Percentiles rank a stretch among this genome's conserved stretches.
Conservation (phyloP, 2,329 filamentous ascomycete genomes). For the Magnaporthiopsis poae region DNA sequence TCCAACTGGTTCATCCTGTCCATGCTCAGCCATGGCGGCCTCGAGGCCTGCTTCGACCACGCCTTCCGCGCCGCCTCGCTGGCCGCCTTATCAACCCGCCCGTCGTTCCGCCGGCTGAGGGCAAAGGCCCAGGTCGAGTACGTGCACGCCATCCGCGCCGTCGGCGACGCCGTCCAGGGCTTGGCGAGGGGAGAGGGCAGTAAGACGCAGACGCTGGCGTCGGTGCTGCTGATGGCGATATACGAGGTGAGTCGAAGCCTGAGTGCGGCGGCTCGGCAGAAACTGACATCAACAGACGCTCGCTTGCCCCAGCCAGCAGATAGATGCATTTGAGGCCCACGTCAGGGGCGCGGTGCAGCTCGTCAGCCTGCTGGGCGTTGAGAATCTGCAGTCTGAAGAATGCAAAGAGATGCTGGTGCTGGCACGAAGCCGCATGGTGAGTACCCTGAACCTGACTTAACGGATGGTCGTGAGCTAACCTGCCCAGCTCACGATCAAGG, state of each 20-base stretch:
- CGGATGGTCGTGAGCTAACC: too few species aligned
- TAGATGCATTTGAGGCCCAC: constrained; percentile 1
- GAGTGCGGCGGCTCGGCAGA: not conserved
- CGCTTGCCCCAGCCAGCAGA: constrained; percentile 4
- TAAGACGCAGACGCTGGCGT: constrained; percentile 2
- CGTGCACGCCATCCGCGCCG: constrained; percentile 5
- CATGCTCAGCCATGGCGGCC: not conserved
- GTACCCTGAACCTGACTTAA: not conserved
- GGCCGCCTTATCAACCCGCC: not conserved
- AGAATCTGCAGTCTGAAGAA: not conserved
- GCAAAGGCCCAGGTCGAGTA: constrained; percentile 1
- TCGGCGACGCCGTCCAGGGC: constrained; percentile 2
- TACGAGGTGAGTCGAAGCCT: constrained; percentile 1
- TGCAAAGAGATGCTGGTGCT: constrained; percentile 3
- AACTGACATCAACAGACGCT: not conserved
- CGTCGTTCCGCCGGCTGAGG: not conserved
- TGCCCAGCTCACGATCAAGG: constrained; percentile 1
- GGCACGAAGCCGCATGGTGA: not conserved
- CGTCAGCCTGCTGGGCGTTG: not conserved
- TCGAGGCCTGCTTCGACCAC: not conserved
- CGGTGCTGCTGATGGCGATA: constrained; percentile 1
- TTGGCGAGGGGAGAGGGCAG: not conserved
- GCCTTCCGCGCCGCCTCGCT: constrained; percentile 2
- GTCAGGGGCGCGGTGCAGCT: constrained; percentile 4
- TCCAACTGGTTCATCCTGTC: not conserved